A percentile compares a stretch with the other conserved stretches of the same genome.
Evolutionary conservation across 441 rosid species (phyloP).

Genomic region (Syzygium malaccense): DNA sequence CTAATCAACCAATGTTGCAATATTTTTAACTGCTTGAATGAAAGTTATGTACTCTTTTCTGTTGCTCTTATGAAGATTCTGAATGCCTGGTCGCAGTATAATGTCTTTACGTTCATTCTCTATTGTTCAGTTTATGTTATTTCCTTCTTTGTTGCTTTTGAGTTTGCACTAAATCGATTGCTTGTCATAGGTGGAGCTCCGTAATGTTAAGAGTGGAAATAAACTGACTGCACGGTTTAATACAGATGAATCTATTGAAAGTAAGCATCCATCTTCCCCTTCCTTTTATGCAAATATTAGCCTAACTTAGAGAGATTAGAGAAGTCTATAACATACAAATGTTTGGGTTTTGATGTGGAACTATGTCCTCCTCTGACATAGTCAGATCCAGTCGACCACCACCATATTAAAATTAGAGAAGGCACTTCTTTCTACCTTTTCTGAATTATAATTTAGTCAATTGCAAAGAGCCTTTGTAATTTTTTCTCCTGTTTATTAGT

Average conservation of each 20-base stretch:
- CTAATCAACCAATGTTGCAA: neutral
- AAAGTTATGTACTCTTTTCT: neutral
- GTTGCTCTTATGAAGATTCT: neutral
- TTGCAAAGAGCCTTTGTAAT: neutral
- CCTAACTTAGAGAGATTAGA: neutral
- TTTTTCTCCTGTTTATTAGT: neutral
- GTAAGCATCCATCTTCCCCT: slow-evolving; percentile 33
- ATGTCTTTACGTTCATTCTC: neutral
- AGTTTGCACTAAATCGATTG: neutral
- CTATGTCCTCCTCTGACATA: neutral
- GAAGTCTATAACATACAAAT: neutral
- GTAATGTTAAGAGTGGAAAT: slow-evolving; percentile 81
- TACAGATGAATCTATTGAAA: slow-evolving; percentile 82
- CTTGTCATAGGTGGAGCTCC: slow-evolving; percentile 67
- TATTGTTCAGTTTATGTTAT: neutral
- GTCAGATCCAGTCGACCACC: neutral
- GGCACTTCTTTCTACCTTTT: neutral
- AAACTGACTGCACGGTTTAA: slow-evolving; percentile 82
- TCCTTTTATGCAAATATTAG: neutral
- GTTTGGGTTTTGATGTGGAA: neutral
- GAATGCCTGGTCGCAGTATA: neutral
- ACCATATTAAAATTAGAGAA: neutral
- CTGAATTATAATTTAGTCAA: neutral
- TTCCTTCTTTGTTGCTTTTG: neutral
- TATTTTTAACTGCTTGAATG: neutral